Base-by-base conservation (phyloP, 2,329 filamentous ascomycete species). In the Penicillium sp. region DNA sequence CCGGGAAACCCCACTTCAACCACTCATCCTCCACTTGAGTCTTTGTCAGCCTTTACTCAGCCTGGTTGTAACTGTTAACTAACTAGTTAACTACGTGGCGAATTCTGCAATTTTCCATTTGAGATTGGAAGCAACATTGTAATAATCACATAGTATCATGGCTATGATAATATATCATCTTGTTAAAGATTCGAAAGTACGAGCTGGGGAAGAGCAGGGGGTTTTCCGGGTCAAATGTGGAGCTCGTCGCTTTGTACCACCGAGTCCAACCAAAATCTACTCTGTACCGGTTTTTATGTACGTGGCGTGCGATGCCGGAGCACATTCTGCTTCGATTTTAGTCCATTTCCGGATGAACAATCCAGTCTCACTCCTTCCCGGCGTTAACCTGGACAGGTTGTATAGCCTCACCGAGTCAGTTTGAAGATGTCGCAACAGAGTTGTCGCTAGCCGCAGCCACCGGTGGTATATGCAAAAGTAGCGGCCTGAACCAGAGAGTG, bases 31-130 rank as follows among this genome's bases (percentile, higher is more conserved):
- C 56, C 56, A 59, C 56, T 54, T 46, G 40, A 23, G 15, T 41
- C 42, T 59, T 59, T 54, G 56, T 60, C 55, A 60, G 49, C 31
- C n/a, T 46, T 60, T 45, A 60, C 49, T 59, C 54, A 57, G 54
- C 56, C 15, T 5, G 4, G 9, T 23, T 37, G 7, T 37, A 37
- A 3, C 4, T 23, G 20, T 23, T 23, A 23, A 23, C 20, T 18
- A 18, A 18, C 15, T 18, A 18, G 20, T 23, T 28, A 8, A 27
- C 25, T 8, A 37, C 15, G 18, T 37, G 8, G 33, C 33, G 15
- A 37, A 37, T 20, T 8, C 18, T 10, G 10, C 33, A 20, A 2
- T 18, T 23, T 23, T 2, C 4, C 20, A 18, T 37, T 37, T 9
- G 9, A 12, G 13, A 15, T 6, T 7, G 31, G n/a, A 23, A 18